Base-by-base conservation (phyloP, 306 rosid genomes). In the Pterocarpus macrocarpus region DNA sequence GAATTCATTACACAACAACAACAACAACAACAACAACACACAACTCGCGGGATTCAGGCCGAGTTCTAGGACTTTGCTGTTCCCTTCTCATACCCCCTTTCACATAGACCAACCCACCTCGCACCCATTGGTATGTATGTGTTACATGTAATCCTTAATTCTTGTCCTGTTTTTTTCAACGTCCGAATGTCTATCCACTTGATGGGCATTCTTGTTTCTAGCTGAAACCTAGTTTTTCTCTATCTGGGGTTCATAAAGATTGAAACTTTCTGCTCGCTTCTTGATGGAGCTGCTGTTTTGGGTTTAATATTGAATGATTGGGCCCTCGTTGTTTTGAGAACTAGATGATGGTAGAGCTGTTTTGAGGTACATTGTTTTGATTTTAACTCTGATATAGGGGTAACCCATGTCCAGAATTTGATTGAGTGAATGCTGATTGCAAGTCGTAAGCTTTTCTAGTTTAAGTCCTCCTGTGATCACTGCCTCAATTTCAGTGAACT, bases 301-400 rank as follows among this genome's bases (percentile, higher is more conserved):
- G 65, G 73, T 75, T 75, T 76, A 15, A 64, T 64, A 71, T 58
- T 59, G 52, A 57, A n/a, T 56, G 34, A 15, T 43, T 22, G 73
- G 22, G 75, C 35, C 28, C 52, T 66, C 22, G 8, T 67, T 57
- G 17, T 67, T 57, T 55, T 15, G 9, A 30, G 28, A 69, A 66
- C 22, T 56, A 17, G 38, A 5, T 44, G 50, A 79, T 59, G 70
- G 32, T 5, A 44, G 53, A 36, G 52, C 77, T 8, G 33, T 12
- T 17, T 80, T 65, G 57, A 28, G 28, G 38, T 39, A 64, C 83
- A 71, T 67, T 86, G 80, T 58, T 80, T 71, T 50, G 35, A 50
- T 61, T 78, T 50, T 4, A 9, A 47, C 10, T 47, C 53, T 5
- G 61, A 16, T 55, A 16, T 16, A 55, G 28, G 28, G 28, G 16